A percentile compares a stretch with the other conserved stretches of the same genome.
phyloP scores from a whole-genome alignment of 768 basidiomycete species.

The Arthromyces matolae region DNA sequence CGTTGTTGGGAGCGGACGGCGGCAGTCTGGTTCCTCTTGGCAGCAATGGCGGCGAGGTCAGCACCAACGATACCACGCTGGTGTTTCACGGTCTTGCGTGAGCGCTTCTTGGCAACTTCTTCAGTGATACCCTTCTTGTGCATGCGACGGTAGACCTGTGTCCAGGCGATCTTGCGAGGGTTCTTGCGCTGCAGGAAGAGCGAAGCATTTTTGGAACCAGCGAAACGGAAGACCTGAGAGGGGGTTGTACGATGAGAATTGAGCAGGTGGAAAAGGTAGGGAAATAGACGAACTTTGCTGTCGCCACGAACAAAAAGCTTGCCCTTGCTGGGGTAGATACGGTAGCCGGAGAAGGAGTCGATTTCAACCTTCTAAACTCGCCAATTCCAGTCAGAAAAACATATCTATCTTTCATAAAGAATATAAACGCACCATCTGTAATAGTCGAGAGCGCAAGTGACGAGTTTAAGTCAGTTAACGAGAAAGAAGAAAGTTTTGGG shows the following conservation, averaged over 20 bases:
- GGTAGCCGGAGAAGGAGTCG: slow-evolving; percentile 96
- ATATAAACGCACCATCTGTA: slow-evolving; percentile 38
- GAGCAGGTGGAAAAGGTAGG: not conserved
- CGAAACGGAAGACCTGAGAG: slow-evolving; percentile 89
- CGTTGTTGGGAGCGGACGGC: slow-evolving; percentile 79
- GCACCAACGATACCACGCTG: slow-evolving; percentile 98
- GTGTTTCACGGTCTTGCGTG: slow-evolving; percentile 94
- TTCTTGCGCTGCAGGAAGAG: slow-evolving; percentile 99
- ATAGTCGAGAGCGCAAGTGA: slow-evolving; percentile 6
- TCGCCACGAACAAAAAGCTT: slow-evolving; percentile 93
- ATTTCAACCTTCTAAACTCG: slow-evolving; percentile 89
- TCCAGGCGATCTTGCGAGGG: slow-evolving; percentile 99
- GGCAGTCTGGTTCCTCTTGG: slow-evolving; percentile 89
- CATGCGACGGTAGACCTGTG: slow-evolving; percentile 88
- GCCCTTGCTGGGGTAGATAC: slow-evolving; percentile 98
- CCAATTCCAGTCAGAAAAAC: slow-evolving; percentile 16
- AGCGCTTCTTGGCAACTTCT: slow-evolving; percentile 98
- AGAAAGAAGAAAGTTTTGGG: slow-evolving; percentile 5
- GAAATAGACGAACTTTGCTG: slow-evolving; percentile 72
- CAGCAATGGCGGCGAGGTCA: slow-evolving; percentile 86
- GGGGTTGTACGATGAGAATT: not conserved
- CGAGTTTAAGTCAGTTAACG: slow-evolving; percentile 11
- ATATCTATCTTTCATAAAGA: not conserved
- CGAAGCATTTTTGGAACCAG: slow-evolving; percentile 87
- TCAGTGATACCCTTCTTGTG: slow-evolving; percentile 99